Evolutionary conservation across 352 stramenopile species (phyloP).

Genomic region (Phytopythium ostracodes): DNA sequence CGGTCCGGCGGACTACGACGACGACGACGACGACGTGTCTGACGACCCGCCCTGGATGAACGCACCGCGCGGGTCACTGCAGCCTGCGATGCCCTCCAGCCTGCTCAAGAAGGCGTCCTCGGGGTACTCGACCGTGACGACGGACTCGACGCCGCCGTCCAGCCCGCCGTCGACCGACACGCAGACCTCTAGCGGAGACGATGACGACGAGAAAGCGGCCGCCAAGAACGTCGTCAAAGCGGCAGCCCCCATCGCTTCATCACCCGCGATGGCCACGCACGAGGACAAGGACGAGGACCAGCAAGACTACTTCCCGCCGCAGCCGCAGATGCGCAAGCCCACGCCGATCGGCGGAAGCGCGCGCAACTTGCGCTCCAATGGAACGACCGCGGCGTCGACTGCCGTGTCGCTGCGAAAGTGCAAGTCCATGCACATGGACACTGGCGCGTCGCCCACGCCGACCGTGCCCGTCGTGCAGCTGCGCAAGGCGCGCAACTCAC

Average conservation of each 20-base stretch:
- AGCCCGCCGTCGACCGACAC: conserved; percentile 25
- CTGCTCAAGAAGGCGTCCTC: conserved; percentile 63
- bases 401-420: conserved; percentile 25
- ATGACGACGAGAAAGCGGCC: conserved; percentile 30
- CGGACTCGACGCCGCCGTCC: conserved; percentile 17
- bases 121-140: conserved; percentile 21
- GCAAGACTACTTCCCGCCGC: conserved; percentile 25
- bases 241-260: neutral
- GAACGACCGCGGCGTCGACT: conserved; percentile 4
- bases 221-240: conserved; percentile 9
- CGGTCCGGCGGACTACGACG: conserved; percentile 16
- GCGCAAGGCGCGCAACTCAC: conserved; percentile 23
- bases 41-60: conserved; percentile 72
- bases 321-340: conserved; percentile 11
- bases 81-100: conserved; percentile 43
- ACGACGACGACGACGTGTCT: conserved; percentile 58
- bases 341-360: conserved; percentile 5
- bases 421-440: conserved; percentile 30
- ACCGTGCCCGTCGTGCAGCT: conserved; percentile 21
- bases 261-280: conserved; percentile 4
- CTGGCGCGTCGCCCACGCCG: conserved; percentile 19
- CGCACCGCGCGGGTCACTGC: conserved; percentile 49
- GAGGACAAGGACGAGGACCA: conserved; percentile 8
- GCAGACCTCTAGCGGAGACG: conserved; percentile 14
- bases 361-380: conserved; percentile 11